phyloP scores from a whole-genome alignment of 78 protist species.

The Dictyostelium capitatum region DNA sequence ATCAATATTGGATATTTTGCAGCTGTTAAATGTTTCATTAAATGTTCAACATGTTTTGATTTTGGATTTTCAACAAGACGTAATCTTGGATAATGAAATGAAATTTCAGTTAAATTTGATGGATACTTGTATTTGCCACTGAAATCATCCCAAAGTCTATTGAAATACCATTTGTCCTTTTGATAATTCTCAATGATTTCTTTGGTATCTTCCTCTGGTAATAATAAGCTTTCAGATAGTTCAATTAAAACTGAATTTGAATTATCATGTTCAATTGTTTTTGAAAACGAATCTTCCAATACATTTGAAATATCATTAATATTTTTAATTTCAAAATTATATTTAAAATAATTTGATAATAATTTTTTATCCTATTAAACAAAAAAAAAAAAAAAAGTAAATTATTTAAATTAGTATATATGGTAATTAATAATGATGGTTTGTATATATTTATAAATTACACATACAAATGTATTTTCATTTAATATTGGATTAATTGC shows the following conservation, averaged over 20 bases:
- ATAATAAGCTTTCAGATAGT: not conserved
- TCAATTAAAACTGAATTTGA: conserved; percentile 8
- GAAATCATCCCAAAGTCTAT: conserved; percentile 27
- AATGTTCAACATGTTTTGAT: not conserved
- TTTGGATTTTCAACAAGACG: not conserved
- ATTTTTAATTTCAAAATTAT: not conserved
- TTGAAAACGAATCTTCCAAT: conserved; percentile 1
- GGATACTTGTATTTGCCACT: conserved; percentile 5
- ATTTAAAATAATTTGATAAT: conserved; percentile 11
- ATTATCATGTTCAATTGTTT: not conserved
- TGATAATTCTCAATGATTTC: not conserved
- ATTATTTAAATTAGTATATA: no score
- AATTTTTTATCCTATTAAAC: conserved; percentile 17
- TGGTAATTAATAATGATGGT: not conserved
- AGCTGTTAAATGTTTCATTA: not conserved
- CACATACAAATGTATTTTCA: not conserved
- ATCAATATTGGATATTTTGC: conserved; percentile 16
- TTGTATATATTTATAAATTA: not conserved
- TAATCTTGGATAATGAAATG: conserved; percentile 2
- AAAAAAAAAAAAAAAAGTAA: not conserved
- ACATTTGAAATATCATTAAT: conserved; percentile 4
- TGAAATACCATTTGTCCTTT: conserved; percentile 37
- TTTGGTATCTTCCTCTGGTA: conserved; percentile 11
- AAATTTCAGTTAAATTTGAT: not conserved
- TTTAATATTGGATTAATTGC: conserved; percentile 8